Evolutionary conservation across 2,329 filamentous ascomycete species (phyloP).

Genomic region (Diaporthe eres): DNA sequence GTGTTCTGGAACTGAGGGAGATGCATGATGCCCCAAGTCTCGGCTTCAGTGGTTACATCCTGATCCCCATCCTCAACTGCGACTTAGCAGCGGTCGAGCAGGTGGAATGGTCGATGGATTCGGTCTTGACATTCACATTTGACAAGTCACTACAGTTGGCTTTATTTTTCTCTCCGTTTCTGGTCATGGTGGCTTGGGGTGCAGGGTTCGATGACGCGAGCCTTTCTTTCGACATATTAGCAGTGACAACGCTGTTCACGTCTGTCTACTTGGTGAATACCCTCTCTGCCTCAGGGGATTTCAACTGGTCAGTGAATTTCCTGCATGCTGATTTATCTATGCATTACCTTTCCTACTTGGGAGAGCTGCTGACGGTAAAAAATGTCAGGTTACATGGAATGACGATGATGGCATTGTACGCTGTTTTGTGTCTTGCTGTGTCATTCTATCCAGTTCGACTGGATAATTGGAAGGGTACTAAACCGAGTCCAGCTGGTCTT

Average conservation of each 20-base stretch:
- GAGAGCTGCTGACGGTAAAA: background rate
- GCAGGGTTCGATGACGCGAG: background rate
- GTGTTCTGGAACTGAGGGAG: background rate
- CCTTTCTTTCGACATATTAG: conserved; percentile 1
- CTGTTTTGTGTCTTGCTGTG: background rate
- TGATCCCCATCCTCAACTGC: conserved; percentile 15
- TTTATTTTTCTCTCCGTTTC: background rate
- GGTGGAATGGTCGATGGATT: conserved; percentile 7
- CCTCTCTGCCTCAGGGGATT: background rate
- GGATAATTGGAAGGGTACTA: too few species aligned
- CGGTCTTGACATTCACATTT: background rate
- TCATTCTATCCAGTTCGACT: background rate
- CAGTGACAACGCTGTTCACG: background rate
- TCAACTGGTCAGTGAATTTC: background rate
- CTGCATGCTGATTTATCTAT: background rate
- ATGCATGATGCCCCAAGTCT: background rate
- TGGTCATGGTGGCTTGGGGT: conserved; percentile 16
- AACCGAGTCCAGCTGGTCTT: too few species aligned
- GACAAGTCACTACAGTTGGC: conserved; percentile 17
- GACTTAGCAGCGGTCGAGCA: conserved; percentile 17
- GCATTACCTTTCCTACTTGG: background rate
- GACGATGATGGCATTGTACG: background rate
- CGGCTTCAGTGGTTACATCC: conserved; percentile 1
- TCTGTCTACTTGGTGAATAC: background rate
- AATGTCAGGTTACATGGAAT: background rate